phyloP scores from a whole-genome alignment of 1,139 yeast genomes.

The Debaryomyces singareniensis region DNA sequence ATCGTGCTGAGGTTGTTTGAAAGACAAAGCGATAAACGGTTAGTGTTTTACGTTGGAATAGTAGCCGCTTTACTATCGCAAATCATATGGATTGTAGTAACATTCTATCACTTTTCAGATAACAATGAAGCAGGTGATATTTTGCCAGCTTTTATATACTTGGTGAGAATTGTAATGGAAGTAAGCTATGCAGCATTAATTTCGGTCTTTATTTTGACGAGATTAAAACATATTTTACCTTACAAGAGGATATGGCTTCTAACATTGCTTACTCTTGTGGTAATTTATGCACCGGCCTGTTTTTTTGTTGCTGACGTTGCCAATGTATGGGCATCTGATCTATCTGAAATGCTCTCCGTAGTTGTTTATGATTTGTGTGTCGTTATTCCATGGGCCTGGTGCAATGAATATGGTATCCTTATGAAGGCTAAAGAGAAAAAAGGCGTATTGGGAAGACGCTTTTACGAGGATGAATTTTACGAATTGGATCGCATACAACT shows the following conservation, averaged over 20 bases:
- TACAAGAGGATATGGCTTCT: constrained; percentile 45
- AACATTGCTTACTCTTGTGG: constrained; percentile 51
- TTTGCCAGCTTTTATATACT: constrained; percentile 72
- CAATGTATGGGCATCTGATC: constrained; percentile 61
- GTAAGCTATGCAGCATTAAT: constrained; percentile 67
- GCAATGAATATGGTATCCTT: constrained; percentile 57
- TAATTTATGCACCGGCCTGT: constrained; percentile 61
- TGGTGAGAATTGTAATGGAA: constrained; percentile 70
- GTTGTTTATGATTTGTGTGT: constrained; percentile 69
- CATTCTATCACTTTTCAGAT: constrained; percentile 33
- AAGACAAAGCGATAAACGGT: constrained; percentile 63
- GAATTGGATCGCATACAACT: constrained; percentile 39
- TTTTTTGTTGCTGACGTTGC: constrained; percentile 77
- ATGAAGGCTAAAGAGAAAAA: constrained; percentile 66
- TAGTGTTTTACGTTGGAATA: constrained; percentile 59
- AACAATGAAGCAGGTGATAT: constrained; percentile 49
- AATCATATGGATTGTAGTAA: constrained; percentile 64
- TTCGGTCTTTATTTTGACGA: constrained; percentile 51
- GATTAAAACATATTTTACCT: constrained; percentile 49
- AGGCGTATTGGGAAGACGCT: constrained; percentile 74
- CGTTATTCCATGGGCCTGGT: constrained; percentile 86
- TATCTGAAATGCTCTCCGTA: constrained; percentile 68
- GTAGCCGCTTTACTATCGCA: constrained; percentile 53
- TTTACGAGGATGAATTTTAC: constrained; percentile 62
- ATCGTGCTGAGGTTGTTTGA: constrained; percentile 67